Conservation (phyloP, 306 rosid species). For the Cicer chorassanicum region DNA sequence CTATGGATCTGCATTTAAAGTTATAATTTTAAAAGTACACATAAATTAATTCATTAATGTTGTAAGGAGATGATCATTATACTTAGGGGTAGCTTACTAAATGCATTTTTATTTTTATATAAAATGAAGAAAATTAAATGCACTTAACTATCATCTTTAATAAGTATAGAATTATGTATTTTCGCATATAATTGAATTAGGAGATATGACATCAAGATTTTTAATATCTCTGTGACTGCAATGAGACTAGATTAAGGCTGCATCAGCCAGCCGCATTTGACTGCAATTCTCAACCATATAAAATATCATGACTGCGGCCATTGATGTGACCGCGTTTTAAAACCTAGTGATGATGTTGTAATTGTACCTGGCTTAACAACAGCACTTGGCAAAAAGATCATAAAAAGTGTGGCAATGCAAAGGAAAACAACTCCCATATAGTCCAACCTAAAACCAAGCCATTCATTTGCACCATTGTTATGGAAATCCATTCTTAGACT, state of each 20-base stretch:
- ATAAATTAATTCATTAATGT: no score
- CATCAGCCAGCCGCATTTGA: background rate
- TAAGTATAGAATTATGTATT: no score
- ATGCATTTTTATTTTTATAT: no score
- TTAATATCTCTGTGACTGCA: background rate
- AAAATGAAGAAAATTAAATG: no score
- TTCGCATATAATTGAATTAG: no score
- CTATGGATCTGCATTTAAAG: no score
- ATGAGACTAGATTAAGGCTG: background rate
- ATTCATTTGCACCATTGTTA: slow-evolving; percentile 82
- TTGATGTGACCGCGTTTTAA: background rate
- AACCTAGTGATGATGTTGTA: background rate
- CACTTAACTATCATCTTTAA: no score
- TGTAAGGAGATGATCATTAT: no score
- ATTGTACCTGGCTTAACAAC: slow-evolving; percentile 72
- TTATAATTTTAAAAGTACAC: no score
- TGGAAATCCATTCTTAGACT: slow-evolving; percentile 87
- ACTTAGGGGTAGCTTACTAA: no score
- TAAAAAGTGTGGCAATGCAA: slow-evolving; percentile 63
- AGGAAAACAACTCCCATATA: slow-evolving; percentile 67
- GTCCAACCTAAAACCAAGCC: slow-evolving; percentile 88
- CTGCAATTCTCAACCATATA: background rate
- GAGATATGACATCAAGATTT: background rate
- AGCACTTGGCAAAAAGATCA: slow-evolving; percentile 80
- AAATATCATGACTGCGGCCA: background rate